Percentiles rank a stretch among this genome's conserved stretches.
Evolutionary conservation across 208 protist species (phyloP).

Genomic region (Acanthamoeba lenticulata): DNA sequence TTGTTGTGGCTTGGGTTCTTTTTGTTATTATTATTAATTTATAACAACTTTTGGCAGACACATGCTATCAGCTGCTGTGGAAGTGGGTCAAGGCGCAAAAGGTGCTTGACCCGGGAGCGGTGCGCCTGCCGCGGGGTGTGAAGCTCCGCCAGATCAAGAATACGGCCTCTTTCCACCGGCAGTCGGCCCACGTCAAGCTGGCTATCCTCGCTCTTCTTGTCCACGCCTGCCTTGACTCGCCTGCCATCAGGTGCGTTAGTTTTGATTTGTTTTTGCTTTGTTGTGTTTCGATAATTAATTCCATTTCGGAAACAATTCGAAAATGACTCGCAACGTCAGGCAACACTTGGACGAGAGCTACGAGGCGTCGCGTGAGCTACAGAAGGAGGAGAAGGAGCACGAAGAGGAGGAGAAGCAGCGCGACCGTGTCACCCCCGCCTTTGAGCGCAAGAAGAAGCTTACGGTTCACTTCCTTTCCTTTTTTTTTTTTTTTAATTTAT

Average conservation of each 20-base stretch:
- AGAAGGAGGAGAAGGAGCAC: constrained; percentile 25
- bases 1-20: no score
- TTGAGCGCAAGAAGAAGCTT: constrained; percentile 15
- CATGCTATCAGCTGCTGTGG: not conserved
- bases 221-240: not conserved
- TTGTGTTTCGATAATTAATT: no score
- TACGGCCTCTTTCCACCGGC: not conserved
- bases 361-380: not conserved
- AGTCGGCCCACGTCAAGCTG: not conserved
- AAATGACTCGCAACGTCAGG: not conserved
- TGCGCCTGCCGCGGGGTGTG: not conserved
- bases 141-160: not conserved
- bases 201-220: not conserved
- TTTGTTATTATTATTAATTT: no score
- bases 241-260: not conserved
- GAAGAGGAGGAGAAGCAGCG: constrained; percentile 2
- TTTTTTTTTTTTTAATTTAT: not conserved
- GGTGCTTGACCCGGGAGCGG: not conserved
- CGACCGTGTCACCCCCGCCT: not conserved
- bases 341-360: constrained; percentile 32
- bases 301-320: no score
- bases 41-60: no score
- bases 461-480: not conserved
- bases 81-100: not conserved
- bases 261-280: no score